Evolutionary conservation across 1,284 basidiomycete species (phyloP), one percentile per base, ranked within the genome.

Genomic region (Grifola frondosa): DNA sequence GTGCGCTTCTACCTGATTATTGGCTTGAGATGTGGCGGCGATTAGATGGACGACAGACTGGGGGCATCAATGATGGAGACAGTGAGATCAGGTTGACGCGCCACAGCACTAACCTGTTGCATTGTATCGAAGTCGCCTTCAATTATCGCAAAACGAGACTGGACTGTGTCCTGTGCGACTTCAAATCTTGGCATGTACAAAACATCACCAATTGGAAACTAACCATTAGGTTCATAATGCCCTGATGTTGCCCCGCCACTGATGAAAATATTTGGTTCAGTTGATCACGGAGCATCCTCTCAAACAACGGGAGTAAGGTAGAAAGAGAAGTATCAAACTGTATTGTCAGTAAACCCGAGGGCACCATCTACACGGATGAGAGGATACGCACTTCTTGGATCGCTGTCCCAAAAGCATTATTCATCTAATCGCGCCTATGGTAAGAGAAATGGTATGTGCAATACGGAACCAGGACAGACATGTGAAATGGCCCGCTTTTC

Each of bases 21-120:
- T 48, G 0, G 64, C 60, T 17, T 58, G 44, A 13, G 46, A 50
- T 16, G 60, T 40, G 17, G 54, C 45, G 7, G 47, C 43, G 20
- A 50, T 37, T 6, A 71, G 53, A 19, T 53, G 38, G 15, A 10
- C 21, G 17, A 55, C 41, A 15, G 44, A 39, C 54, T 50, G 26
- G 8, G 24, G 16, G 16, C 30, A 16, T 17, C 28, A 23, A 21
- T 24, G 29, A 29, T 20, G 11, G 12, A 30, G 29, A n/a, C 20
- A 19, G 21, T 11, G 13, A 23, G 12, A 40, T 11, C 13, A 11
- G 21, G 19, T 15, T 6, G 8, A 22, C 3, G 19, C 13, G 17
- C 15, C 5, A 16, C 40, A 28, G 6, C 3, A 49, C 55, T 37
- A 29, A 66, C 69, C 33, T 60, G 53, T 36, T 66, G 61, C 49